These are phyloP conservation scores for Eimeria sp. DNA, from an alignment of 169 alveolate species.

Conservation along the genomic window DNA sequence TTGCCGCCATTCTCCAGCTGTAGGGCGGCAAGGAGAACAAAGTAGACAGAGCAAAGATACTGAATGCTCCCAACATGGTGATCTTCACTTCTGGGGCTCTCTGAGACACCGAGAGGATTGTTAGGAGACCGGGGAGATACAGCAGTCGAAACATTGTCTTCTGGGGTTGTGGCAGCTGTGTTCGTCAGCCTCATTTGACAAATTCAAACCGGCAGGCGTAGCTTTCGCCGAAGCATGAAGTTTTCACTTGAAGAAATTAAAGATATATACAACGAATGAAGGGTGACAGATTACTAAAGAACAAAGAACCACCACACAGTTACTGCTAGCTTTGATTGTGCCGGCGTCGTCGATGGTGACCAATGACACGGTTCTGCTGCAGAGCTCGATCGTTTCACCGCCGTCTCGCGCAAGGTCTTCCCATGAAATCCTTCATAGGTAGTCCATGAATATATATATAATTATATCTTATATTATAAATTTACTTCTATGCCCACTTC, in stretches of 20 bases:
- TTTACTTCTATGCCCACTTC: neutral
- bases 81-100: neutral
- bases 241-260: neutral
- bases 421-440: neutral
- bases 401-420: neutral
- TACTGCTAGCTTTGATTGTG: neutral
- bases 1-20: neutral
- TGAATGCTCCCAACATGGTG: constrained; percentile 31
- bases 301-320: neutral
- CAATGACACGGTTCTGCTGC: neutral
- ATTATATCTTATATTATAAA: neutral
- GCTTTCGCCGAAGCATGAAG: neutral
- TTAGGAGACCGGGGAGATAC: constrained; percentile 13
- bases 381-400: neutral
- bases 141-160: constrained; percentile 50
- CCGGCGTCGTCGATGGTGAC: neutral
- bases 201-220: neutral
- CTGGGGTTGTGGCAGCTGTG: constrained; percentile 23
- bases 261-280: neutral
- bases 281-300: neutral
- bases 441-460: neutral
- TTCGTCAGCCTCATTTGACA: constrained; percentile 44
- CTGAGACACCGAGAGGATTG: neutral
- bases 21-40: constrained; percentile 38
- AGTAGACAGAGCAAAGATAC: constrained; percentile 32